Evolutionary conservation across 305 asterid genomes (phyloP), one percentile per base, ranked within the genome.

Genomic region (Solanum hybrid): DNA sequence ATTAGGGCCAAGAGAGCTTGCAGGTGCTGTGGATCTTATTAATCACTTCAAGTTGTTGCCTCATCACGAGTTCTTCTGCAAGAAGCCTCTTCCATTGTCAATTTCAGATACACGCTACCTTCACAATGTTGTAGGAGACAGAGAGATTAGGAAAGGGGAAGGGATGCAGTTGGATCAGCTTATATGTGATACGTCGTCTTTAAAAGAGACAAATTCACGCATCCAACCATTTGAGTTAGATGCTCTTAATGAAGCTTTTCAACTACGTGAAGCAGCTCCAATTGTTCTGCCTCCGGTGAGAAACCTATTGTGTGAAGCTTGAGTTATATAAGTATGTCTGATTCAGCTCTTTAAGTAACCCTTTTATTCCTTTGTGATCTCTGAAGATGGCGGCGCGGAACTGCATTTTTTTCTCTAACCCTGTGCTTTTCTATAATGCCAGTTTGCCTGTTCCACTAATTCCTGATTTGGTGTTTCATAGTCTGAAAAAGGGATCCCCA

Each of bases 101-200:
- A 92, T 96, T 90, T 93, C 97, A 78, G 98, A 97, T 93, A 93
- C 99, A 26, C 97, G 94, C 90, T 97, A 96, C 91, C 97, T 97
- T 91, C 98, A 95, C 93, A 94, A 93, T 92, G 98, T 96, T 89
- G 99, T 95, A 71, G 99, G 99, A 86, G 98, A 96, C 89, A 94
- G 96, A 40, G 99, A 97, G 90, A 95, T 96, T 90, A 94, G 98
- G 91, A 97, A 95, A 92, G 98, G 99, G 90, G 98, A 97, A 89
- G 99, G 99, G 28, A 97, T 95, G 99, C 97, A 97, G 91, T 92
- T 97, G 91, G 91, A 95, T 89, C 96, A 97, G 95, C 97, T 97
- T 89, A 95, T 95, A 90, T 93, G 92, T 64, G 95, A 94, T 79
- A 40, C 92, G 18, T 91, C 98, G 51, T 88, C 92, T 88, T 92